Evolutionary conservation across 2,329 filamentous ascomycete species (phyloP).

Genomic region (Cryoendolithus antarcticus): DNA sequence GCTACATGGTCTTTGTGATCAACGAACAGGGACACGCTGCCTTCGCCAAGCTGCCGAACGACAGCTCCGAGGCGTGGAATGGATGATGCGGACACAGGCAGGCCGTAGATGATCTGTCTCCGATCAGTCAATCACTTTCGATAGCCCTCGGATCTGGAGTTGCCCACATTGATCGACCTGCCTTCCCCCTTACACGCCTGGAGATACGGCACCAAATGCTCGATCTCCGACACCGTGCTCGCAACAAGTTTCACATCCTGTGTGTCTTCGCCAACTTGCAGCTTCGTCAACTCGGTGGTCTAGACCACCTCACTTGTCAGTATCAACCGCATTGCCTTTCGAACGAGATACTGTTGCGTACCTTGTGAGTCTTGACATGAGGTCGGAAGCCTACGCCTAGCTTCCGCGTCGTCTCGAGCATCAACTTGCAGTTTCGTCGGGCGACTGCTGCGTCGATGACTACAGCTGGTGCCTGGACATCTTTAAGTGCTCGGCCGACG

Average conservation of each 20-base stretch:
- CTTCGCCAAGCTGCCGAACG: conserved; percentile 42
- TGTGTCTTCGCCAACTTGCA: conserved; percentile 53
- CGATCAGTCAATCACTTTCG: neutral
- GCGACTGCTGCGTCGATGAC: conserved; percentile 58
- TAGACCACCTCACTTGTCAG: conserved; percentile 17
- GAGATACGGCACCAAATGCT: conserved; percentile 51
- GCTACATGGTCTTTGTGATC: conserved; percentile 54
- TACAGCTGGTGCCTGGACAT: conserved; percentile 53
- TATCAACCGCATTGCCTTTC: neutral
- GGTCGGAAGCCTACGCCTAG: conserved; percentile 57
- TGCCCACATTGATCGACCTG: conserved; percentile 45
- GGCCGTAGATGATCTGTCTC: conserved; percentile 53
- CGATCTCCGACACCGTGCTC: conserved; percentile 63
- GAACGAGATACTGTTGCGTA: conserved; percentile 19
- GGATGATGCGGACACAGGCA: conserved; percentile 53
- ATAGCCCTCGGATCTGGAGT: neutral
- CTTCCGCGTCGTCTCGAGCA: conserved; percentile 51
- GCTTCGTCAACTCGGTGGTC: conserved; percentile 52
- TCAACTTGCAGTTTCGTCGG: conserved; percentile 54
- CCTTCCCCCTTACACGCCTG: conserved; percentile 43
- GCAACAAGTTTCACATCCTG: conserved; percentile 51
- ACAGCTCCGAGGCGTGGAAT: conserved; percentile 48
- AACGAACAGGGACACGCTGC: conserved; percentile 51
- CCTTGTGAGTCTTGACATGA: conserved; percentile 78
- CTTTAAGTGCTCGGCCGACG: conserved; percentile 47